Evolutionary conservation across 2,329 filamentous ascomycete species (phyloP).

Genomic region (Cladosporium sp.): DNA sequence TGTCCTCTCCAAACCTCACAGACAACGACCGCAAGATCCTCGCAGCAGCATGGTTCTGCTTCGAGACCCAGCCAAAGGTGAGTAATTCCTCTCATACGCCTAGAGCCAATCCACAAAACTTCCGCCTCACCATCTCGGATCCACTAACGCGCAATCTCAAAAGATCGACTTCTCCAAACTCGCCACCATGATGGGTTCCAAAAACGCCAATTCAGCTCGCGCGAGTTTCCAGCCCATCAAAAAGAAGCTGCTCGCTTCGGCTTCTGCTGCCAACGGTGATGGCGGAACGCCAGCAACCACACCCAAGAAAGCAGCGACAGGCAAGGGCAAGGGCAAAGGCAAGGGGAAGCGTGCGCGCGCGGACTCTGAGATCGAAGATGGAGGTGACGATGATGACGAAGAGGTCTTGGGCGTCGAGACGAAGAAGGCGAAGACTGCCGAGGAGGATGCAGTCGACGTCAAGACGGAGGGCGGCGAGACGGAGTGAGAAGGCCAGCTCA

Average conservation of each 20-base stretch:
- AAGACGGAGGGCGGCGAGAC: neutral
- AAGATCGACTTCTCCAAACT: conserved; percentile 23
- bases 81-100: neutral
- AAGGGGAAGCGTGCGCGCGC: neutral
- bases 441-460: neutral
- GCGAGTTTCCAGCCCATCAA: conserved; percentile 14
- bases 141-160: neutral
- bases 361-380: neutral
- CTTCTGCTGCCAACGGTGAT: neutral
- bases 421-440: neutral
- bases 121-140: neutral
- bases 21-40: conserved; percentile 9
- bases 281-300: neutral
- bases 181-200: conserved; percentile 16
- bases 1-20: neutral
- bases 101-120: neutral
- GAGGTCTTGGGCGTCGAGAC: conserved; percentile 18
- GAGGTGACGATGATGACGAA: conserved; percentile 12
- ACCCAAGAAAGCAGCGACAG: neutral
- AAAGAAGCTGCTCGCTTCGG: conserved; percentile 17
- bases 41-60: conserved; percentile 8
- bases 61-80: conserved; percentile 4
- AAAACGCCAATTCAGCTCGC: conserved; percentile 15
- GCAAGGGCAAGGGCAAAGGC: neutral
- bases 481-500: neutral